A percentile compares a stretch with the other conserved stretches of the same genome.
phyloP scores from a whole-genome alignment of 208 protist species.

The Leishmania arabica region DNA sequence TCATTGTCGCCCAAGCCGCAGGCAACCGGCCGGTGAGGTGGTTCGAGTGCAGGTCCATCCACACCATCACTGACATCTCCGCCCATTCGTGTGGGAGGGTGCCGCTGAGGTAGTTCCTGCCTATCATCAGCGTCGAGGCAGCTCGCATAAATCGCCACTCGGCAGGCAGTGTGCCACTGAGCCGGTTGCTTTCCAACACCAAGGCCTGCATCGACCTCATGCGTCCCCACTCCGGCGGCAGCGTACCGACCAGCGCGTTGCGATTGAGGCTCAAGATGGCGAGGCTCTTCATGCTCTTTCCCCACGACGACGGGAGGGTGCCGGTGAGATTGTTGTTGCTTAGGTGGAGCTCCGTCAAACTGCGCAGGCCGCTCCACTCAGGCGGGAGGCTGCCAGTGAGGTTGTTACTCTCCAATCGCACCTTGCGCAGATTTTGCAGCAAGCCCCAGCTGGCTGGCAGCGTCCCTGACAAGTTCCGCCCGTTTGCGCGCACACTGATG shows the following conservation, averaged over 20 bases:
- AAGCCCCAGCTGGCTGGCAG: slow-evolving; percentile 5
- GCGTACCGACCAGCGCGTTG: slow-evolving; percentile 16
- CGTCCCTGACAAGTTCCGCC: neutral
- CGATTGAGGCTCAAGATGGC: neutral
- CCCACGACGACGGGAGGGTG: neutral
- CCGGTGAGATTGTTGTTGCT: neutral
- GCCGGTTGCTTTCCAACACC: neutral
- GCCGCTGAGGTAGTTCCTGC: slow-evolving; percentile 6
- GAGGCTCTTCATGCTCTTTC: neutral
- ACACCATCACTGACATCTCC: neutral
- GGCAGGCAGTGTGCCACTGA: neutral
- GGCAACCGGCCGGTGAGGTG: slow-evolving; percentile 11
- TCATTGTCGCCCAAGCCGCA: slow-evolving; percentile 1
- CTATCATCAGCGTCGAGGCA: neutral
- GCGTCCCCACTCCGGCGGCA: slow-evolving; percentile 14
- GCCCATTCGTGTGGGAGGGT: slow-evolving; percentile 15
- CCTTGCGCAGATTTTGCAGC: neutral
- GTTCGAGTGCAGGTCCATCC: slow-evolving; percentile 4
- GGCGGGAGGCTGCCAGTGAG: neutral
- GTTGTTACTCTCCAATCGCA: neutral
- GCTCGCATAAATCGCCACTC: neutral
- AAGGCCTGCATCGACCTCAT: neutral
- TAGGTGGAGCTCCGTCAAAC: neutral
- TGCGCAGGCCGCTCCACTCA: neutral
- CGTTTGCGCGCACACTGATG: neutral